A percentile compares a stretch with the other conserved stretches of the same genome.
Conservation (phyloP, 441 rosid genomes). For the Rhodomyrtus psidioides region DNA sequence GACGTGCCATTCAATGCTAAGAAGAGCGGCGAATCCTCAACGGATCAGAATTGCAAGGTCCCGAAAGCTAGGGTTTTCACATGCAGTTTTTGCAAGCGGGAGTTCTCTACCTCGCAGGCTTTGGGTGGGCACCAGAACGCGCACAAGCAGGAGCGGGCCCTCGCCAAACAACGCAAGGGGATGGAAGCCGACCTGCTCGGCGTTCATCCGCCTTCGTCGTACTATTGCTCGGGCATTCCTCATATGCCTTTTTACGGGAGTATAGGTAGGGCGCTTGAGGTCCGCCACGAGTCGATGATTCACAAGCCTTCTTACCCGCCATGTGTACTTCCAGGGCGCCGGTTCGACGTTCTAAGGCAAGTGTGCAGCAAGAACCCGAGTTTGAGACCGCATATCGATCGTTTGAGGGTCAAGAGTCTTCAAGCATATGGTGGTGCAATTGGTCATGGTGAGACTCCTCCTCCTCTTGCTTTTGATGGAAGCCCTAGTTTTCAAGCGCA, state of each 20-base stretch:
- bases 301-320: constrained; percentile 12
- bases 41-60: neutral
- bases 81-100: constrained; percentile 26
- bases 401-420: neutral
- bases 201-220: constrained; percentile 16
- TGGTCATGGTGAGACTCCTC: neutral
- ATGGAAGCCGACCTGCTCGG: constrained; percentile 4
- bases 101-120: constrained; percentile 31
- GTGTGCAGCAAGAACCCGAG: neutral
- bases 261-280: constrained; percentile 23
- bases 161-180: constrained; percentile 41
- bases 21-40: neutral
- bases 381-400: neutral
- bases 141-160: constrained; percentile 43
- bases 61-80: constrained; percentile 14
- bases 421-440: neutral
- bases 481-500: neutral
- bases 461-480: neutral
- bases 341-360: neutral
- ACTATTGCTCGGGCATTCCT: constrained; percentile 12
- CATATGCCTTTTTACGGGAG: constrained; percentile 15
- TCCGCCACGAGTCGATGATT: constrained; percentile 22
- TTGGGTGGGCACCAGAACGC: constrained; percentile 57
- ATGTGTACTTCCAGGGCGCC: neutral
- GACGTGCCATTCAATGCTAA: neutral